Evolutionary conservation across 441 rosid genomes (phyloP).

Genomic region (Adansonia rubrostipa): DNA sequence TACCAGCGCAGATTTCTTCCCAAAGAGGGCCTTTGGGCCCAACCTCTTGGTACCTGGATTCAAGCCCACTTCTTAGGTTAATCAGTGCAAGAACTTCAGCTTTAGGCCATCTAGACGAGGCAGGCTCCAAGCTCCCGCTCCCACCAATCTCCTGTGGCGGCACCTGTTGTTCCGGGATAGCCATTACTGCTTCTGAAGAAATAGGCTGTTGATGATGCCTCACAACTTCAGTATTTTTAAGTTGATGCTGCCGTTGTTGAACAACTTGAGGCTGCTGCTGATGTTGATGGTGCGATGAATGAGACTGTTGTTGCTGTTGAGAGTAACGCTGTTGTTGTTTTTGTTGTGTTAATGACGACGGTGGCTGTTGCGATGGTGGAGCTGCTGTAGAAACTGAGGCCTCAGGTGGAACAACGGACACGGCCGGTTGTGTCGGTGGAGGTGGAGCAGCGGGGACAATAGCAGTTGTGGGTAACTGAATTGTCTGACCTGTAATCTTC

Average conservation of each 20-base stretch:
- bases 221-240: conserved; percentile 18
- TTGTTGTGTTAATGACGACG: conserved; percentile 18
- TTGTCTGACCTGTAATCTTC: conserved; percentile 72
- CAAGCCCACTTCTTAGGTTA: conserved; percentile 72
- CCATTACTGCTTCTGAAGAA: conserved; percentile 39
- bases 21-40: conserved; percentile 79
- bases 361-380: conserved; percentile 32
- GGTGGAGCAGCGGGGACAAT: conserved; percentile 31
- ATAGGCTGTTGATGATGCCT: conserved; percentile 24
- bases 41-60: conserved; percentile 59
- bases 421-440: conserved; percentile 31
- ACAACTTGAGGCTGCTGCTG: background rate
- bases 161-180: conserved; percentile 51
- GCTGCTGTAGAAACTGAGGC: conserved; percentile 19
- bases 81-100: conserved; percentile 73
- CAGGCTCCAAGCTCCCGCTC: conserved; percentile 46
- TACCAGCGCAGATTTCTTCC: conserved; percentile 69
- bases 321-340: conserved; percentile 26
- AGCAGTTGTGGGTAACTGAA: conserved; percentile 53
- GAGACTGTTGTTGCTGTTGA: conserved; percentile 9
- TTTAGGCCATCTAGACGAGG: conserved; percentile 79
- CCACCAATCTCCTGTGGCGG: conserved; percentile 36
- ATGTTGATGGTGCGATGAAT: background rate
- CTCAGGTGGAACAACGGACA: conserved; percentile 31
- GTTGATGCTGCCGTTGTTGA: background rate